phyloP scores from a whole-genome alignment of 176 grass and related monocot species.

The Elaeis guineensis region DNA sequence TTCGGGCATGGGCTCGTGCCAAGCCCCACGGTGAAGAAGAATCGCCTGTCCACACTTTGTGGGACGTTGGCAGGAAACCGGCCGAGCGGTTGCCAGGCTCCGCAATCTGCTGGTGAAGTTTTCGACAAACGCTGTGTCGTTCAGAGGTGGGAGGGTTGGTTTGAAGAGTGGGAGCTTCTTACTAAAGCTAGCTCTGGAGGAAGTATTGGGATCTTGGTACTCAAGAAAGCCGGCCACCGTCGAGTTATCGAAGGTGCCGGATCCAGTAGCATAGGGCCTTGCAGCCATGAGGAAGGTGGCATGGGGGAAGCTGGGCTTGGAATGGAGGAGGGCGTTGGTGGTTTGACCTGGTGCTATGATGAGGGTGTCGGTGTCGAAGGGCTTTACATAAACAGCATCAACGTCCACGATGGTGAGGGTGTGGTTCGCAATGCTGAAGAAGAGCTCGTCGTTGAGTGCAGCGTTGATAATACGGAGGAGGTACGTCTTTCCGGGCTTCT shows the following conservation, averaged over 20 bases:
- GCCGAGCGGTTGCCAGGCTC: constrained; percentile 35
- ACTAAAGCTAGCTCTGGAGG: constrained; percentile 21
- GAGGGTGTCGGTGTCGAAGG: constrained; percentile 38
- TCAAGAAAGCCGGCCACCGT: constrained; percentile 49
- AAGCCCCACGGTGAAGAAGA: constrained; percentile 64
- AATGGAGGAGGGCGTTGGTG: constrained; percentile 51
- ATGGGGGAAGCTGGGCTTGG: constrained; percentile 40
- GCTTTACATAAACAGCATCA: constrained; percentile 58
- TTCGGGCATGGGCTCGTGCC: constrained; percentile 42
- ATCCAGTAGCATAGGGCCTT: constrained; percentile 33
- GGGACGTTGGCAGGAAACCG: constrained; percentile 42
- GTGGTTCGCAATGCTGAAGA: constrained; percentile 65
- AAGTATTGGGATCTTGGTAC: constrained; percentile 30
- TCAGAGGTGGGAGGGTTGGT: constrained; percentile 23
- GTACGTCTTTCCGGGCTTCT: constrained; percentile 45
- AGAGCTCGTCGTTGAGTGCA: constrained; percentile 71
- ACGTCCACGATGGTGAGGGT: constrained; percentile 53
- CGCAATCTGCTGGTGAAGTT: constrained; percentile 48
- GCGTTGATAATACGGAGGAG: constrained; percentile 69
- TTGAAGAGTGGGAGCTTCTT: constrained; percentile 32
- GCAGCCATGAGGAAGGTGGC: constrained; percentile 50
- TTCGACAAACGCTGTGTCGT: constrained; percentile 42
- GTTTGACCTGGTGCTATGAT: constrained; percentile 49
- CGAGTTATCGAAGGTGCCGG: constrained; percentile 51
- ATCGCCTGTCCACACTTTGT: constrained; percentile 23